Percentiles rank a stretch among this genome's conserved stretches.
phyloP scores from a whole-genome alignment of 2,329 filamentous ascomycete species.

The Trichoderma arundinaceum region DNA sequence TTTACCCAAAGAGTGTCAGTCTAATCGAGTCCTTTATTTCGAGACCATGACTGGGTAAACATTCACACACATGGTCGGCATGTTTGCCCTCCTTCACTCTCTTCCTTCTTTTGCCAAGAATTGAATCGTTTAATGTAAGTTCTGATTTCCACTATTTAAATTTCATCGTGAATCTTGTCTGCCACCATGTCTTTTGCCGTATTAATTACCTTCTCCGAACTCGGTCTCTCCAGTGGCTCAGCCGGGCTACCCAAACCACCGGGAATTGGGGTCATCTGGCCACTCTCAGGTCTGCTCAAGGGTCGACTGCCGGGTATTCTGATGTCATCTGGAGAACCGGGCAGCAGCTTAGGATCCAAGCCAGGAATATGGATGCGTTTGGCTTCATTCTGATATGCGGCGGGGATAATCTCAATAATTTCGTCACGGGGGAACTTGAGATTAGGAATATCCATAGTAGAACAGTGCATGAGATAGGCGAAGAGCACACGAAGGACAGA shows the following conservation, averaged over 20 bases:
- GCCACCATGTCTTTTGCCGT: constrained; percentile 57
- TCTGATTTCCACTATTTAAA: constrained; percentile 42
- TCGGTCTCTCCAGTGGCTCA: constrained; percentile 52
- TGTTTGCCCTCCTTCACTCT: neutral
- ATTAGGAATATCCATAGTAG: constrained; percentile 89
- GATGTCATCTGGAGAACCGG: constrained; percentile 80
- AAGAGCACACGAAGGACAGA: constrained; percentile 97
- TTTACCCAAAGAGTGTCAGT: neutral
- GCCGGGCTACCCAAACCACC: constrained; percentile 54
- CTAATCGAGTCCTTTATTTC: neutral
- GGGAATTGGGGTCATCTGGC: constrained; percentile 55
- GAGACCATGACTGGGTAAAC: neutral
- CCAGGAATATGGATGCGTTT: constrained; percentile 86
- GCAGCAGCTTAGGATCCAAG: constrained; percentile 69
- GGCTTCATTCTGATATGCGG: constrained; percentile 95
- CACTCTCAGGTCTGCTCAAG: constrained; percentile 41
- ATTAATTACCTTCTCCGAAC: constrained; percentile 56
- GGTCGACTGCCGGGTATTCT: constrained; percentile 62
- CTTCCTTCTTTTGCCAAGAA: neutral
- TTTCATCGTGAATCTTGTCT: constrained; percentile 60
- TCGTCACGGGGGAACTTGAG: constrained; percentile 94
- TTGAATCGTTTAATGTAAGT: neutral
- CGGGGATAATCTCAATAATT: constrained; percentile 98
- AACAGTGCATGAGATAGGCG: constrained; percentile 98
- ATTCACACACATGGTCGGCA: neutral